These are phyloP conservation scores for Skeletonema marinoi DNA, from an alignment of 108 stramenopile species.

Conservation along the genomic window DNA sequence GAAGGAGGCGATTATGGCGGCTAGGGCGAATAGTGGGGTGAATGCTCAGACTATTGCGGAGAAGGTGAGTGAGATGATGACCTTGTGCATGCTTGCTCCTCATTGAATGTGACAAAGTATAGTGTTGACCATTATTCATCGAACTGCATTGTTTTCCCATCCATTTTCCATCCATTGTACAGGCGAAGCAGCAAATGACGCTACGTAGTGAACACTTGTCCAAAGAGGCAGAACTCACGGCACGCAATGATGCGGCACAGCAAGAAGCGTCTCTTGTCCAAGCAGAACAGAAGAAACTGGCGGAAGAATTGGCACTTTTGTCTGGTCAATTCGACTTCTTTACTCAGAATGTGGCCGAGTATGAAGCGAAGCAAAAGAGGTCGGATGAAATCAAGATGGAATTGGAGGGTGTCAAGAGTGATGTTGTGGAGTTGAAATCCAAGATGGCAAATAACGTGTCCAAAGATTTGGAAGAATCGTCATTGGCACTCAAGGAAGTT, in stretches of 20 bases:
- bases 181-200: slow-evolving; percentile 45
- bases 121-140: not conserved
- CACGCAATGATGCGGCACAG: slow-evolving; percentile 34
- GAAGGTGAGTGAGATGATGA: slow-evolving; percentile 36
- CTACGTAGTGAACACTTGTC: slow-evolving; percentile 31
- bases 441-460: slow-evolving; percentile 6
- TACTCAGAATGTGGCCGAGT: slow-evolving; percentile 37
- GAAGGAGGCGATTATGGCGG: slow-evolving; percentile 41
- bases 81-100: not conserved
- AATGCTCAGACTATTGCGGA: slow-evolving; percentile 45
- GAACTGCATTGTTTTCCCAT: not conserved
- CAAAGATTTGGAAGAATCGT: slow-evolving; percentile 17
- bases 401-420: slow-evolving; percentile 23
- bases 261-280: slow-evolving; percentile 26
- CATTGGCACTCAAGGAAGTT: slow-evolving; percentile 12
- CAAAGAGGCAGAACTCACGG: slow-evolving; percentile 29
- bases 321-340: slow-evolving; percentile 44
- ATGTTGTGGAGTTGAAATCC: slow-evolving; percentile 17
- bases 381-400: slow-evolving; percentile 22
- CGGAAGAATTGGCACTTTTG: slow-evolving; percentile 20
- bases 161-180: not conserved
- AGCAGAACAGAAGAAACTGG: slow-evolving; percentile 43
- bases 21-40: slow-evolving; percentile 37
- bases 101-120: not conserved
- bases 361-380: slow-evolving; percentile 37